Evolutionary conservation across 805 yeast genomes (phyloP), one percentile per base, ranked within the genome.

Genomic region (Barnettozyma wickerhamii): DNA sequence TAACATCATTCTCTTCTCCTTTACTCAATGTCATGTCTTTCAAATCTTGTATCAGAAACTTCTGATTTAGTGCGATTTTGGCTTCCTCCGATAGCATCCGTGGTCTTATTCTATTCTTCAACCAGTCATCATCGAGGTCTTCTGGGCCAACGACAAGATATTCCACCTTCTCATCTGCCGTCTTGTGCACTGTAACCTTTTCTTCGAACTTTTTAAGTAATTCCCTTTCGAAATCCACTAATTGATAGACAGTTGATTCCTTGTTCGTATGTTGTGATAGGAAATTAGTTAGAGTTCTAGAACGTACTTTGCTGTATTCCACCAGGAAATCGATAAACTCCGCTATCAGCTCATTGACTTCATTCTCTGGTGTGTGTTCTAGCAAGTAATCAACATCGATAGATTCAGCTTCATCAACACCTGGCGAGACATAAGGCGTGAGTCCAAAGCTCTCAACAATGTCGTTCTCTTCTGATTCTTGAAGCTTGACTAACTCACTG

Each of bases 91-190:
- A 38, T 2, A 53, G 42, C 1, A 47, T 31, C 12, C 55, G 48
- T 14, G 61, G 59, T 17, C 43, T 33, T 24, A 49, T 21, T 41
- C 60, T 47, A 24, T 46, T 45, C 10, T 47, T 47, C 7, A 47
- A n/a, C 61, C 60, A 46, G 33, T 51, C 46, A 15, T 46, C 46
- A 37, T 45, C 55, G 50, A 52, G 23, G 38, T 54, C 42, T 47
- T 45, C 53, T 6, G 48, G 40, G 7, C 46, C 56, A 6, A 53
- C 15, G 18, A 52, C 38, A 19, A 55, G 33, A 2, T 39, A 35
- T 32, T 51, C 50, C 19, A 50, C 30, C 13, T 41, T 41, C 1
- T 38, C 47, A 4, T 54, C 48, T 5, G 43, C 45, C 10, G 26
- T 33, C 7, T 21, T n/a, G 15, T 15, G 17, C 3, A 14, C 4